Evolutionary conservation across 2,329 filamentous ascomycete genomes (phyloP).

Genomic region (Anthostomella pinea): DNA sequence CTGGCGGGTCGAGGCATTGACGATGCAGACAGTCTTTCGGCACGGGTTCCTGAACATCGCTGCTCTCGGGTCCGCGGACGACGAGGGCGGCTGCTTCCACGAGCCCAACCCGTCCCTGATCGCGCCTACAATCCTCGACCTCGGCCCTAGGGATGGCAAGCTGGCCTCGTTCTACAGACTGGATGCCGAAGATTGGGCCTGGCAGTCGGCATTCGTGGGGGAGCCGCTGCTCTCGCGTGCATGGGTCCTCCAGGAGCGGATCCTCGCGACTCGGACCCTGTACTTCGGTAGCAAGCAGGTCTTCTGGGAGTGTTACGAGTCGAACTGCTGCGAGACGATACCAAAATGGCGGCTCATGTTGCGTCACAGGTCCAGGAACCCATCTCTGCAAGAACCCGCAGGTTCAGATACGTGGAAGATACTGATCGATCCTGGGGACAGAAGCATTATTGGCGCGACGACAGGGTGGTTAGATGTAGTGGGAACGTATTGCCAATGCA

Average conservation of each 20-base stretch:
- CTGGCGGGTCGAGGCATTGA: constrained; percentile 1
- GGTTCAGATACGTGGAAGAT: background rate
- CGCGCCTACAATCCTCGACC: background rate
- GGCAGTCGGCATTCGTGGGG: background rate
- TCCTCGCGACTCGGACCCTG: constrained; percentile 18
- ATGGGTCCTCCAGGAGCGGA: constrained; percentile 23
- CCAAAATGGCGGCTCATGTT: background rate
- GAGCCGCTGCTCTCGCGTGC: constrained; percentile 13
- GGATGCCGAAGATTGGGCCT: background rate
- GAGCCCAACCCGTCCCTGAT: background rate
- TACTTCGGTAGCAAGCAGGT: constrained; percentile 21
- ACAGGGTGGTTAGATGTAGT: constrained; percentile 4
- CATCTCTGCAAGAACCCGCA: too few species aligned
- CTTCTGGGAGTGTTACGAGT: constrained; percentile 19
- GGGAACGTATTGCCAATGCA: constrained; percentile 8
- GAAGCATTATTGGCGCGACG: background rate
- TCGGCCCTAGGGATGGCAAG: background rate
- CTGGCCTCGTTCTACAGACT: background rate
- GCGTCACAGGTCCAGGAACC: too few species aligned
- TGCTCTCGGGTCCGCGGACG: background rate
- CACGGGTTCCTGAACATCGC: constrained; percentile 4
- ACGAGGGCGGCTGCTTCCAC: constrained; percentile 1
- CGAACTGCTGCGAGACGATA: constrained; percentile 14
- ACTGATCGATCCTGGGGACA: background rate
- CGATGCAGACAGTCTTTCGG: background rate